Evolutionary conservation across 2,329 filamentous ascomycete species (phyloP), one percentile per base, ranked within the genome.

Genomic region (Gaeumannomyces tritici): DNA sequence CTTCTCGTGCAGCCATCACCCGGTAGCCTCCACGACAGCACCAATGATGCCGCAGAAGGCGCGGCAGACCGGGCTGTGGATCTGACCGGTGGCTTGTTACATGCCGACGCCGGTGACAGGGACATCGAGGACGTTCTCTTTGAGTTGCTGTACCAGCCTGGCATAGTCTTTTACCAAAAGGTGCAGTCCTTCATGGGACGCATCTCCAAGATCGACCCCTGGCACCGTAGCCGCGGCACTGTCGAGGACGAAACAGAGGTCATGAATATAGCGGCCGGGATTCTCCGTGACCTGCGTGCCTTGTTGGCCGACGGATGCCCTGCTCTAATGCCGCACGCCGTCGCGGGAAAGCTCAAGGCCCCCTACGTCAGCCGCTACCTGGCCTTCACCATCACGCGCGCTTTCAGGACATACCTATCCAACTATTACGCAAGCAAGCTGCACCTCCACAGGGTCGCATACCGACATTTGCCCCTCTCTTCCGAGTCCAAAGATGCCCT

Each of bases 161-260:
- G 81, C 0, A 77, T 83, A 26, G 72, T 80, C 3, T 85, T 85
- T 69, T 85, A 82, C 65, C 81, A 84, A 62, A 81, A 83, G 64
- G 80, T 84, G 0, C 82, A 83, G 67, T 80, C 78, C 42, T 83
- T 84, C 67, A 83, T 83, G 73, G 82, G 82, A 2, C 75, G 80
- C 6, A 83, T 84, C 59, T 80, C 81, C 8, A 77, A 79, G 62
- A 83, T 84, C 61, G 81, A 84, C 62, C 81, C 77, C 0, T 84
- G 80, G 79, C 81, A 84, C 67, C 77, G 82, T 13, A 77, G 76
- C 28, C 76, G 82, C 9, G 81, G 81, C 5, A 84, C 81, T 0
- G 82, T 84, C 12, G 77, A 83, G 60, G 82, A 84, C 66, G 81
- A 84, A 70, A 83, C 79, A 1, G 81, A 85, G 62, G 81, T 84